Percentiles rank a stretch among this genome's conserved stretches.
These are phyloP conservation scores for Epichloe baconii DNA, from an alignment of 2,329 filamentous ascomycete genomes.

Conservation along the genomic window DNA sequence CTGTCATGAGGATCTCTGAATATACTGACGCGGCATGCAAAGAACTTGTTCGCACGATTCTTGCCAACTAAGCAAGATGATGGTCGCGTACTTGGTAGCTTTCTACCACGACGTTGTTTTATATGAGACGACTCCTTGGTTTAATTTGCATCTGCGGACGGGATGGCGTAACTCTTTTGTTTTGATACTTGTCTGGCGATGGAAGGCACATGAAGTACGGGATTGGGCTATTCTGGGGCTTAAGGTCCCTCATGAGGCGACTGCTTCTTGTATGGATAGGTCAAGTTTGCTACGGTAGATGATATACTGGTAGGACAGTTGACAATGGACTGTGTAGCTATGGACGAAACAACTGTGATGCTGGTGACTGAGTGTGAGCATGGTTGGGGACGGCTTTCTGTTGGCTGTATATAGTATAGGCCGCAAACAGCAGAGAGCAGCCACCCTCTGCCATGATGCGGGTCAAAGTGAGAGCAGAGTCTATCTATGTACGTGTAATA, in stretches of 20 bases:
- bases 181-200: conserved; percentile 9
- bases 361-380: too few species aligned
- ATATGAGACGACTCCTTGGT: conserved; percentile 8
- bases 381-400: too few species aligned
- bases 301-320: not conserved
- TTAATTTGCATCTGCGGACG: conserved; percentile 3
- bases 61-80: conserved; percentile 52
- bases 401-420: too few species aligned
- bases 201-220: not conserved
- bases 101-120: not conserved
- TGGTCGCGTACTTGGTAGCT: not conserved
- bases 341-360: too few species aligned
- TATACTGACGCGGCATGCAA: conserved; percentile 3
- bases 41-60: conserved; percentile 78
- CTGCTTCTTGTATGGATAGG: conserved; percentile 4
- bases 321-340: not conserved
- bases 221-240: not conserved
- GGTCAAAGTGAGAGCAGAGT: not conserved
- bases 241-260: not conserved
- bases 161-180: conserved; percentile 3
- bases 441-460: too few species aligned
- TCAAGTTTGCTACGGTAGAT: not conserved
- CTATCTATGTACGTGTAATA: too few species aligned
- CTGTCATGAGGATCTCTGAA: not conserved
- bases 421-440: too few species aligned